Evolutionary conservation across 306 rosid species (phyloP), one percentile per base, ranked within the genome.

Genomic region (Glycine latifolia): DNA sequence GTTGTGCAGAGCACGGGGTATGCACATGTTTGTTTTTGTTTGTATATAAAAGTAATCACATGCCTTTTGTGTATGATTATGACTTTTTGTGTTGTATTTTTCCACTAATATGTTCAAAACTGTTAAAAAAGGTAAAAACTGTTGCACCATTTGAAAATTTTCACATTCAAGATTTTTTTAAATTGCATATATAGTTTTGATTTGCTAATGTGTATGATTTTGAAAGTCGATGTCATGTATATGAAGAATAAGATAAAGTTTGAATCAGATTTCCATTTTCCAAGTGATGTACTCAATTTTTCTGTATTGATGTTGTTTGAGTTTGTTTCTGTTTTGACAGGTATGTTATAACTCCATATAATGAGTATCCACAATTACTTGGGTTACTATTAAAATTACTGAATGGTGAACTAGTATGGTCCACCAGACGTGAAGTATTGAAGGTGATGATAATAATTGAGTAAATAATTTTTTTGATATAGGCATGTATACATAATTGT

Each of bases 1-100:
- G 98, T 95, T 87, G 98, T 95, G 74, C 99, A 95, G 81, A 95
- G 99, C 92, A 95, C 99, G 48, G 99, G 99, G 99, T 95, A 90
- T 75, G 86, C 35, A 48, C 79, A 54, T 77, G 62, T 66, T 47
- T 68, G 44, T 76, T 67, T 66, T 81, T 68, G 69, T 79, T 26
- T 14, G 46, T 35, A 69, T 86, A 31, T 69, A 58, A 49, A 83
- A 54, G 33, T 14, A 66, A 43, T 47, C 37, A 50, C 43, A 7
- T 31, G 49, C 59, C 59, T 72, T 47, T 73, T 81, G 62, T 84
- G 77, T 73, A 52, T 77, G 48, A 31, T 65, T 47, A 52, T 55
- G 53, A 63, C 8, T 35, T 20, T 39, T 73, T 73, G 39, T 50
- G 50, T 41, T 79, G 50, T 58, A 17, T 69, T 61, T 73, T 71